Percentiles rank a stretch among this genome's conserved stretches.
phyloP scores from a whole-genome alignment of 192 early-diverging fungal species.

The Thamnidium elegans region DNA sequence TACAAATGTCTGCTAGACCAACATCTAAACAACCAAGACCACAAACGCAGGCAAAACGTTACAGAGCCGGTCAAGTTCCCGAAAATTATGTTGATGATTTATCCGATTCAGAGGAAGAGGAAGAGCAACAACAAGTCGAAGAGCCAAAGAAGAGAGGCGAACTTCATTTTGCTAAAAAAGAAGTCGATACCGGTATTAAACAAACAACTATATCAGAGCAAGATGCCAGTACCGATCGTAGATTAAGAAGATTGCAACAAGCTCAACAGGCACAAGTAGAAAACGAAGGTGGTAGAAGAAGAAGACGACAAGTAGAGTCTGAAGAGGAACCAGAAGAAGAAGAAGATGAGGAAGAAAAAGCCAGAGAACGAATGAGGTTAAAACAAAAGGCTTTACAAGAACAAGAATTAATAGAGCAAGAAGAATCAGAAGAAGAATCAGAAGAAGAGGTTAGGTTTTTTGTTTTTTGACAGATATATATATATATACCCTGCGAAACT shows the following conservation, averaged over 20 bases:
- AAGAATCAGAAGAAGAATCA: conserved; percentile 35
- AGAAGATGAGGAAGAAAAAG: conserved; percentile 54
- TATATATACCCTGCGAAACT: background rate
- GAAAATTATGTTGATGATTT: conserved; percentile 50
- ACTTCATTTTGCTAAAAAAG: conserved; percentile 34
- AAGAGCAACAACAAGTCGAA: conserved; percentile 25
- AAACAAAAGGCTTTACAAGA: conserved; percentile 29
- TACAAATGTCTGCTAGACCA: conserved; percentile 23
- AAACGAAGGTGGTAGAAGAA: conserved; percentile 31
- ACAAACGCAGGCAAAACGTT: conserved; percentile 51
- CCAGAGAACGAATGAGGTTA: conserved; percentile 32
- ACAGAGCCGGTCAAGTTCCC: conserved; percentile 57
- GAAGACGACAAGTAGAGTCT: conserved; percentile 30
- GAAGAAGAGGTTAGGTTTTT: conserved; percentile 17
- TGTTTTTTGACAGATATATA: conserved; percentile 19
- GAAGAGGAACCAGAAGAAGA: conserved; percentile 32
- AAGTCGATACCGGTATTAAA: conserved; percentile 42
- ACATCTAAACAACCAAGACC: conserved; percentile 21
- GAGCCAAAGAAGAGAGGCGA: conserved; percentile 11
- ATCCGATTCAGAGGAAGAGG: conserved; percentile 46
- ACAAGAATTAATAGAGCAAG: conserved; percentile 31
- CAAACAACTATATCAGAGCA: conserved; percentile 45
- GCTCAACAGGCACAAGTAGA: conserved; percentile 36
- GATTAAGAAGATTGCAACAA: conserved; percentile 47
- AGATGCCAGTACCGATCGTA: conserved; percentile 39